These are phyloP conservation scores for Aspergillus phoenicis DNA, from an alignment of 2,329 filamentous ascomycete species.

Conservation along the genomic window DNA sequence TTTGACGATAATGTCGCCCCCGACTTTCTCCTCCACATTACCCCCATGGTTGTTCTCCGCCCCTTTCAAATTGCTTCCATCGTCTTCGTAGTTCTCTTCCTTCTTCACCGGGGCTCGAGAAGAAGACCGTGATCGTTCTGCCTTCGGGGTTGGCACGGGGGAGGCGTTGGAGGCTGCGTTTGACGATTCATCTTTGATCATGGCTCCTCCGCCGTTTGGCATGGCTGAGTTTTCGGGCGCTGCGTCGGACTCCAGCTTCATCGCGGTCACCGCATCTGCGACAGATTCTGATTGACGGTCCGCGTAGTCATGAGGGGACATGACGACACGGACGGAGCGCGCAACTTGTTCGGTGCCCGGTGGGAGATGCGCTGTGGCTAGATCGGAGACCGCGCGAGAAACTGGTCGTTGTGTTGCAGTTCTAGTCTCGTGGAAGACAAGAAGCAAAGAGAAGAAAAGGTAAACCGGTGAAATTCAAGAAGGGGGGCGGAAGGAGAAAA, in stretches of 20 bases:
- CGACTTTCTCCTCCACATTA: conserved; percentile 54
- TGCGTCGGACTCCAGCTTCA: conserved; percentile 36
- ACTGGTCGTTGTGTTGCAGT: conserved; percentile 4
- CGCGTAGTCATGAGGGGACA: conserved; percentile 46
- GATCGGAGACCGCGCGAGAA: conserved; percentile 10
- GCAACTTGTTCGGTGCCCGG: conserved; percentile 23
- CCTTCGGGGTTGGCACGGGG: conserved; percentile 15
- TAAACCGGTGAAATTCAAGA: conserved; percentile 1
- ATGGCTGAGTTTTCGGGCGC: conserved; percentile 25
- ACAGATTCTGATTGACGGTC: conserved; percentile 40
- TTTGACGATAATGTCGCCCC: conserved; percentile 64
- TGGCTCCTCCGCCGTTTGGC: conserved; percentile 27
- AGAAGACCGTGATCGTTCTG: conserved; percentile 21
- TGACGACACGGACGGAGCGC: conserved; percentile 42
- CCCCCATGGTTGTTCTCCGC: conserved; percentile 25
- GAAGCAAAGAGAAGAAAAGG: conserved; percentile 5
- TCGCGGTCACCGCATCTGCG: conserved; percentile 40
- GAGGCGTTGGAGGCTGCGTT: conserved; percentile 21
- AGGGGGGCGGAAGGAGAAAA: conserved; percentile 1
- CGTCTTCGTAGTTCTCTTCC: conserved; percentile 32
- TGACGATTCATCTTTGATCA: conserved; percentile 24
- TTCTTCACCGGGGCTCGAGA: conserved; percentile 34
- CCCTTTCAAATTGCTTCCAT: conserved; percentile 26
- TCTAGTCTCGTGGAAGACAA: background rate
- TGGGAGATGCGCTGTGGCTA: conserved; percentile 16